Base-by-base conservation (phyloP, 2,329 filamentous ascomycete species). In the Scedosporium minutisporum region DNA sequence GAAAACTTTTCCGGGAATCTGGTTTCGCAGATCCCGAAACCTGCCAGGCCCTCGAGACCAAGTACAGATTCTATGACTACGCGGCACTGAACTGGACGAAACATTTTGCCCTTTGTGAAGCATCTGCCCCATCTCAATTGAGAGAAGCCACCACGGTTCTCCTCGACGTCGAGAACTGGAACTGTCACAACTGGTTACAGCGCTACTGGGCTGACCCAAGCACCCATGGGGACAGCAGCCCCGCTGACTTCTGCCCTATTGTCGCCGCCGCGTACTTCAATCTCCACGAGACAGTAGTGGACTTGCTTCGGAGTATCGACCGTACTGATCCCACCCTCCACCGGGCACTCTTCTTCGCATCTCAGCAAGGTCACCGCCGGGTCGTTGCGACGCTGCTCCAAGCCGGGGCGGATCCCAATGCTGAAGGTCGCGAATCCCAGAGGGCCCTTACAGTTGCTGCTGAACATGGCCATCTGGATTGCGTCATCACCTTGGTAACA, bases 41-140 rank as follows among this genome's bases (percentile, higher is more conserved):
- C 33, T 73, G 68, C 57, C 41, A 59, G 44, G 44, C 58, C 27
- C 65, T 75, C 27, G 61, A 63, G 42, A 62, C 69, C 10, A 62
- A 65, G 21, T 71, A 74, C 58, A 51, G 27, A 25, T 69, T 76
- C 57, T 75, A 74, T 65, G 69, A 69, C 53, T 77, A 77, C 66
- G 66, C 74, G 16, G 68, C 75, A 1, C 66, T 67, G 25, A 64
- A 76, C 66, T 77, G 74, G 75, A 67, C 73, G 33, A 63, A 70
- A 29, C 75, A 77, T 63, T 73, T 68, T 65, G 61, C 66, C 5
- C 10, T 59, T 7, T 69, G 67, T 44, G 68, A 70, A 29, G 58
- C 51, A 6, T 63, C 38, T 27, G 68, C 66, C 23, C 60, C 68
- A 3, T 14, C 18, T 23, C 46, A 62, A 23, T 64, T 70, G 9